Percentiles rank a stretch among this genome's conserved stretches.
Conservation (phyloP, 495 filamentous ascomycete genomes). For the Hamigera avellanea region DNA sequence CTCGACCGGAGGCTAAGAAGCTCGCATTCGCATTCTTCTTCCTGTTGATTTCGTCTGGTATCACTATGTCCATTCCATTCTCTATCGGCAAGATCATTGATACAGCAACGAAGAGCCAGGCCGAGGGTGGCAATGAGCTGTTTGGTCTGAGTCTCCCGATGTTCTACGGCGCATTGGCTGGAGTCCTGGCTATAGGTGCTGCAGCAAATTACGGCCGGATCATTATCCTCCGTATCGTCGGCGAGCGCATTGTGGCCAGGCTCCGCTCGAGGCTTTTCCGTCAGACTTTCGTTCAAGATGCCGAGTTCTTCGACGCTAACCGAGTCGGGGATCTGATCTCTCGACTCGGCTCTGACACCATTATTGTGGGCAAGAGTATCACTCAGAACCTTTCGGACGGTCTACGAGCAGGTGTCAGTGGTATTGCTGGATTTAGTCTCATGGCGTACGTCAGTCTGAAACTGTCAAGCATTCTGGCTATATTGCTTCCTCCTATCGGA, state of each 20-base stretch:
- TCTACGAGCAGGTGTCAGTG: slow-evolving; percentile 75
- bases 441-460: slow-evolving; percentile 93
- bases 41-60: slow-evolving; percentile 72
- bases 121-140: slow-evolving; percentile 39
- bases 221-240: slow-evolving; percentile 86
- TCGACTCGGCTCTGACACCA: slow-evolving; percentile 85
- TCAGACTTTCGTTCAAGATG: slow-evolving; percentile 84
- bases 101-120: slow-evolving; percentile 51
- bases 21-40: slow-evolving; percentile 72
- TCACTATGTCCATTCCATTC: slow-evolving; percentile 92
- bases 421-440: slow-evolving; percentile 71
- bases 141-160: slow-evolving; percentile 65
- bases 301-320: slow-evolving; percentile 98
- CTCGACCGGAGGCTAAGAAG: slow-evolving; percentile 67
- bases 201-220: slow-evolving; percentile 89
- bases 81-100: slow-evolving; percentile 95
- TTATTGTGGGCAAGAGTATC: slow-evolving; percentile 96
- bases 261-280: slow-evolving; percentile 83
- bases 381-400: slow-evolving; percentile 97
- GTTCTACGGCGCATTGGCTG: slow-evolving; percentile 66
- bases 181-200: slow-evolving; percentile 60
- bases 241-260: slow-evolving; percentile 84
- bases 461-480: slow-evolving; percentile 69
- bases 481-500: slow-evolving; percentile 90
- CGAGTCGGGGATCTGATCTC: slow-evolving; percentile 93